Conservation (phyloP, 768 basidiomycete species). For the Psilocybe azurescens region DNA sequence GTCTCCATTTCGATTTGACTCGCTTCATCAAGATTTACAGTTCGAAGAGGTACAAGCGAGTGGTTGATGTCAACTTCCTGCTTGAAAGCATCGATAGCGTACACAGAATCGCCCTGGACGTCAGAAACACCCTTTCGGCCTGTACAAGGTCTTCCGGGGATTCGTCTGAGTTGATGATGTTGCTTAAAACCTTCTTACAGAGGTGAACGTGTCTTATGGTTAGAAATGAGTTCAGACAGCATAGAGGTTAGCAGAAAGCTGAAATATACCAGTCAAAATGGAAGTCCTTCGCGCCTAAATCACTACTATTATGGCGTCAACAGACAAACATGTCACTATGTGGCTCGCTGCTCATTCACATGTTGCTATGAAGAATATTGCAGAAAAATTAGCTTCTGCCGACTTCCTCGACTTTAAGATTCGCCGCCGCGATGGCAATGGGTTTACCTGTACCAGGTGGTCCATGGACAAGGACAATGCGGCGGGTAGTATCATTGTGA, state of each 20-base stretch:
- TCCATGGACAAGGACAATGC: constrained; percentile 46
- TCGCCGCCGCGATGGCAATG: constrained; percentile 58
- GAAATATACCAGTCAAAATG: constrained; percentile 61
- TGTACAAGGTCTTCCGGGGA: constrained; percentile 51
- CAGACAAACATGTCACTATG: background rate
- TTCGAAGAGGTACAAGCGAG: constrained; percentile 45
- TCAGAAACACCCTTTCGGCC: constrained; percentile 31
- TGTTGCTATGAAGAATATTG: no score
- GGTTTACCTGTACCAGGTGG: constrained; percentile 73
- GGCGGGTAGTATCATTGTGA: constrained; percentile 35
- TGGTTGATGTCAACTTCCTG: constrained; percentile 34
- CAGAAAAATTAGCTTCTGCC: no score
- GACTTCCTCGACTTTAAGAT: no score
- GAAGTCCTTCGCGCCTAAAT: constrained; percentile 71
- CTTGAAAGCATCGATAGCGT: constrained; percentile 80
- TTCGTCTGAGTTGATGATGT: constrained; percentile 57
- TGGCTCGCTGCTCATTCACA: no score
- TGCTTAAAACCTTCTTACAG: constrained; percentile 50
- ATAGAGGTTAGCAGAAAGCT: constrained; percentile 15
- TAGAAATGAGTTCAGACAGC: constrained; percentile 32
- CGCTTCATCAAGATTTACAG: constrained; percentile 69
- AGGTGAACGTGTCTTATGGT: constrained; percentile 78
- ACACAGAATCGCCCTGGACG: constrained; percentile 77
- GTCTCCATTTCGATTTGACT: constrained; percentile 66
- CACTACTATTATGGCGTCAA: constrained; percentile 55